Base-by-base conservation (phyloP, 139 green algal species). In the Chloropicon primus region DNA sequence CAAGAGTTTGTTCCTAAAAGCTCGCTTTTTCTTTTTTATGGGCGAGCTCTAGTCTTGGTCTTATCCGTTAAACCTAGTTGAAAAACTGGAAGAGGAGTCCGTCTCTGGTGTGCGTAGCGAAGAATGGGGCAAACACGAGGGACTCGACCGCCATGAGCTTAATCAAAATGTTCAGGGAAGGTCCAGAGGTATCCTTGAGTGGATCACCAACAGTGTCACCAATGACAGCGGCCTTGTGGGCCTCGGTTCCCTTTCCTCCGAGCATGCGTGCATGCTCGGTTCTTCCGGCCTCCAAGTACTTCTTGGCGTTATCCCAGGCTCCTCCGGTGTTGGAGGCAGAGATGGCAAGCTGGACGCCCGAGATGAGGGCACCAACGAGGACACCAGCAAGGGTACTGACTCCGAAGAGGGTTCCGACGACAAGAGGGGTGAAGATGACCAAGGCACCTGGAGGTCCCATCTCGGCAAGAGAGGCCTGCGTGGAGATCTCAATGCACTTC, bases 231-330 rank as follows among this genome's bases (percentile, higher is more conserved):
- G 94, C 94, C 85, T 98, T 98, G 91, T 99, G 95, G 28, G 86
- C 90, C 80, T 98, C 96, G 76, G 86, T 92, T 54, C 95, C 95
- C 90, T 99, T 99, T 85, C 90, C 90, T 41, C 94, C 94, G 78
- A 98, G 86, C 25, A 90, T 84, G 76, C 88, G 86, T 0, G 94
- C 94, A 54, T 97, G 91, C 85, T 97, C 93, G 17, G 84, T 77
- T 10, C 71, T 78, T 22, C 84, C 83, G 23, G 84, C 72, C 77
- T 80, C 93, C 2, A 98, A 89, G 84, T 96, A 98, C 88, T 98
- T 98, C 91, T 98, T 98, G 76, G 95, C 93, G 82, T 99, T 99
- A 87, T 99, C 95, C 94, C 94, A 99, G 1, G 95, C 95, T 72
- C 93, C 92, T 75, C 94, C 94, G 53, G 94, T 97, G 91, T 98